A percentile compares a stretch with the other conserved stretches of the same genome.
Evolutionary conservation across 257 asterid genomes (phyloP).

Genomic region (Scutellaria baicalensis): DNA sequence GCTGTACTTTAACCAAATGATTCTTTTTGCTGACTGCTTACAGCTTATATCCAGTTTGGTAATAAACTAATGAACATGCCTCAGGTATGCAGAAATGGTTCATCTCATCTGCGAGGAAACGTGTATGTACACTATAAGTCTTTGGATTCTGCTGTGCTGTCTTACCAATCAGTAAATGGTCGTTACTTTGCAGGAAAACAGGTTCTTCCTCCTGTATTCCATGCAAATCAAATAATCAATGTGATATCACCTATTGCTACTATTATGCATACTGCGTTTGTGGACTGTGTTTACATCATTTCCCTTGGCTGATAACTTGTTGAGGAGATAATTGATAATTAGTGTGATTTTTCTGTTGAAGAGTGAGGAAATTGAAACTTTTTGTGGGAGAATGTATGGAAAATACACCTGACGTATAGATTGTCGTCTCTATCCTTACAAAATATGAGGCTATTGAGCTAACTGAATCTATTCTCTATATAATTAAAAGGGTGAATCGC

Average conservation of each 20-base stretch:
- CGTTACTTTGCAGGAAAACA: constrained; percentile 94
- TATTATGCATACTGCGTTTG: not conserved
- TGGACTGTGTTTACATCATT: not conserved
- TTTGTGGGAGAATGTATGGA: not conserved
- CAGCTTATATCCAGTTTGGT: constrained; percentile 13
- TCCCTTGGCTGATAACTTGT: not conserved
- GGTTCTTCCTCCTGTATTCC: constrained; percentile 40
- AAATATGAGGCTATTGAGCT: not conserved
- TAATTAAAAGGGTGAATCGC: not conserved
- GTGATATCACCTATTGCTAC: not conserved
- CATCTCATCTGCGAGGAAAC: constrained; percentile 88
- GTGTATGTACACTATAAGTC: constrained; percentile 78
- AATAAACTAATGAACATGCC: constrained; percentile 2
- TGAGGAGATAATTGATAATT: not conserved
- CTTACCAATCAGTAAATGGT: constrained; percentile 67
- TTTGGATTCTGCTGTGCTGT: constrained; percentile 77
- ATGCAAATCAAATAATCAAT: constrained; percentile 7
- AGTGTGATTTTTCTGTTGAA: not conserved
- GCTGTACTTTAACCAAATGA: not conserved
- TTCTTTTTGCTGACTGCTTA: not conserved
- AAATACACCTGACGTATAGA: not conserved
- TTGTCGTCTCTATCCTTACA: not conserved
- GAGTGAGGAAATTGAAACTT: not conserved
- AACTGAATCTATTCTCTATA: not conserved
- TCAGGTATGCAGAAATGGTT: constrained; percentile 93